Evolutionary conservation across 805 yeast genomes (phyloP), one percentile per base, ranked within the genome.

Genomic region (Brettanomyces nanus): DNA sequence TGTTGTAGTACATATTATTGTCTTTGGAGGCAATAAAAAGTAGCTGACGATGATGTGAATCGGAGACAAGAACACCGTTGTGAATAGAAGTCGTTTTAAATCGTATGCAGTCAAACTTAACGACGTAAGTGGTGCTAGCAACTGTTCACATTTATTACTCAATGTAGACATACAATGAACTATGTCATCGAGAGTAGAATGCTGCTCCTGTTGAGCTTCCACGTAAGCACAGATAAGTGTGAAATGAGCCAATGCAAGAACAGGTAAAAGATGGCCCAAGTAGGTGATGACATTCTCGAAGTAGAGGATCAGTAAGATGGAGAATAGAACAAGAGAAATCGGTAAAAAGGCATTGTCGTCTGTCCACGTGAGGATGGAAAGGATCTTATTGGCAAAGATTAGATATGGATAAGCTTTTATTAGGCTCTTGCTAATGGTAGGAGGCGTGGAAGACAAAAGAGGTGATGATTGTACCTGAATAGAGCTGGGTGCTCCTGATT

Each of bases 291-390:
- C 59, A n/a, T 66, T 61, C 51, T 87, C 95, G 54, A 84, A 85
- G 60, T 87, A 85, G n/a, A 82, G 59, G 17, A 85, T 83, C 4
- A 71, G 53, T 4, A 81, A 61, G 1, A 76, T 63, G 56, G 73
- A 79, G 10, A 65, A 48, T 2, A 75, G 63, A 19, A 82, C 70
- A 33, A 81, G 49, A 20, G 86, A 67, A 15, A 83, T 63, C 49
- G 86, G 77, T 39, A 80, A 61, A 85, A 90, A 86, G 25, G 73
- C 67, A 55, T 85, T 92, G 27, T 83, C 89, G 44, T 79, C 78
- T 3, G 97, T 84, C 98, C 98, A 90, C 0, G 97, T 89, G 27
- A 85, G 58, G 28, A 87, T 68, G 31, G 85, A 78, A 39, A 87
- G 65, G 2, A 74, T 45, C 46, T 78, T 76, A 56, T 89, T 86